Evolutionary conservation across 352 stramenopile species (phyloP).

Genomic region (Globisporangium mamillatum): DNA sequence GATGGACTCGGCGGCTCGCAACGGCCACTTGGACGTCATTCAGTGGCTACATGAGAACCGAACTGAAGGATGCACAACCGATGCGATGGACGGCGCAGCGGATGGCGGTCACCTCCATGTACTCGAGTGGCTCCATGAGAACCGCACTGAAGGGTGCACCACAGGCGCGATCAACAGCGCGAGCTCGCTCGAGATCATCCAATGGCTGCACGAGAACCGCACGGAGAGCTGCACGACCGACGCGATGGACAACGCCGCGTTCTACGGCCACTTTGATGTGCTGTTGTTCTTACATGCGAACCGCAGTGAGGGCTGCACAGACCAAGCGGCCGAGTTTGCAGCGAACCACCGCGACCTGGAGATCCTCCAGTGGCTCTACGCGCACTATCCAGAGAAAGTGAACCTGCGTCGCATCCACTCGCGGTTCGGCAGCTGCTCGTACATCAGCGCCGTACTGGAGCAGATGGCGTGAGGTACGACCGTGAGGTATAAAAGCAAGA

Average conservation of each 20-base stretch:
- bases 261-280: conserved; percentile 29
- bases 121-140: conserved; percentile 21
- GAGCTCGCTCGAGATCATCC: conserved; percentile 19
- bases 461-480: not conserved
- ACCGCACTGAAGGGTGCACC: conserved; percentile 21
- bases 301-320: conserved; percentile 18
- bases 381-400: conserved; percentile 18
- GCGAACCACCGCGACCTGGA: conserved; percentile 16
- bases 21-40: conserved; percentile 12
- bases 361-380: conserved; percentile 21
- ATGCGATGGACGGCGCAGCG: conserved; percentile 25
- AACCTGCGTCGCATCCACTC: conserved; percentile 11
- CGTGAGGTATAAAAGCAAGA: not conserved
- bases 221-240: conserved; percentile 21
- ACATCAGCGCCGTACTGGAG: conserved; percentile 8
- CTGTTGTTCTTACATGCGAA: conserved; percentile 22
- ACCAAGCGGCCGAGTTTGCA: conserved; percentile 25
- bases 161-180: conserved; percentile 17
- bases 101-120: conserved; percentile 19
- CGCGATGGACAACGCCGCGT: conserved; percentile 30
- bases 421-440: conserved; percentile 8
- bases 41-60: conserved; percentile 9
- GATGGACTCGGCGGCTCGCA: conserved; percentile 14
- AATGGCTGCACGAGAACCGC: conserved; percentile 21
- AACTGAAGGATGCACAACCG: conserved; percentile 7